These are phyloP conservation scores for Ophiostoma quercus DNA, from an alignment of 2,329 filamentous ascomycete genomes.

Conservation along the genomic window DNA sequence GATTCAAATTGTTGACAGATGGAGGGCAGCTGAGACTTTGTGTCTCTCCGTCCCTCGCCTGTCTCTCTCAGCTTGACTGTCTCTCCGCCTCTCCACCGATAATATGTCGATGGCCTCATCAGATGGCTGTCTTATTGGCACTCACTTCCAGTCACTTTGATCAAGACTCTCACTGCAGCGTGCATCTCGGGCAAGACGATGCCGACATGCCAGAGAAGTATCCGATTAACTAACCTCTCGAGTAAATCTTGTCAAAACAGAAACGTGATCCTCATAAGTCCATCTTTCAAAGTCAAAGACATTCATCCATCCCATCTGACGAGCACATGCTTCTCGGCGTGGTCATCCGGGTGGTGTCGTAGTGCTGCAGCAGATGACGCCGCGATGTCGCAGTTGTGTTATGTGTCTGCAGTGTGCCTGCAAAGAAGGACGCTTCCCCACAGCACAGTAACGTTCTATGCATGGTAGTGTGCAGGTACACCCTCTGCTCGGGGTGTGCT, in stretches of 20 bases:
- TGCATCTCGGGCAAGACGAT: no score
- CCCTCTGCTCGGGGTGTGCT: not conserved
- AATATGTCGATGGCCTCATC: not conserved
- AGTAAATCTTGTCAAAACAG: not conserved
- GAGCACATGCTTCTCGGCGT: not conserved
- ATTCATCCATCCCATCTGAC: not conserved
- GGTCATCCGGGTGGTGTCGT: not conserved
- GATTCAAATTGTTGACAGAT: not conserved
- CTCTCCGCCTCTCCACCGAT: not conserved
- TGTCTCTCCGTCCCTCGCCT: not conserved
- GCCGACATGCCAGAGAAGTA: no score
- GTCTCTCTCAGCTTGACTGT: not conserved
- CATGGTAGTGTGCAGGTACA: not conserved
- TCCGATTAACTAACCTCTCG: no score
- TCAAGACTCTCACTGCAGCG: no score
- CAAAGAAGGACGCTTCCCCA: not conserved
- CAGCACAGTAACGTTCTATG: not conserved
- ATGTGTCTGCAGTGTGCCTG: not conserved
- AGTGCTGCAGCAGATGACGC: not conserved
- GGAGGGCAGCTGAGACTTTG: conserved; percentile 1
- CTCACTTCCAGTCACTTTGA: no score
- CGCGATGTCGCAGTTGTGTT: not conserved
- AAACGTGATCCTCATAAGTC: not conserved
- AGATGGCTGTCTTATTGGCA: not conserved
- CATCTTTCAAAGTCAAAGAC: not conserved